phyloP scores from a whole-genome alignment of 2,329 filamentous ascomycete species.

The Ascochyta fabae region DNA sequence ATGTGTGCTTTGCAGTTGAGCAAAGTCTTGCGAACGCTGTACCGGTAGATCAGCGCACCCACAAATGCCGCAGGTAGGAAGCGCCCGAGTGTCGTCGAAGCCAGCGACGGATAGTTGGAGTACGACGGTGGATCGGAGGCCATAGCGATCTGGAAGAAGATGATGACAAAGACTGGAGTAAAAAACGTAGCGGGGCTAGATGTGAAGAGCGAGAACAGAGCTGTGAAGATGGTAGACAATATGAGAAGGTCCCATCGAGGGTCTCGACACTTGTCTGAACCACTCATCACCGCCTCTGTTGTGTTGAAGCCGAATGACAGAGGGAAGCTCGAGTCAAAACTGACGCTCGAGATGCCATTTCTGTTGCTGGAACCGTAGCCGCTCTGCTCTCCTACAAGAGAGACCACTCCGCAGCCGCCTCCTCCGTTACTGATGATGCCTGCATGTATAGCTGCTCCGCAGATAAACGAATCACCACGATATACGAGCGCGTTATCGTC shows the following conservation, averaged over 20 bases:
- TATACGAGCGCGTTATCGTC: constrained; percentile 31
- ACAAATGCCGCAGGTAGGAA: constrained; percentile 46
- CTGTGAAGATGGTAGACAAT: constrained; percentile 42
- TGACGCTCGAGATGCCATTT: constrained; percentile 43
- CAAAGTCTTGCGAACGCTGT: constrained; percentile 38
- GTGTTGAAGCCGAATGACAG: constrained; percentile 42
- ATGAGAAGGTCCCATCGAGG: constrained; percentile 44
- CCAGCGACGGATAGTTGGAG: constrained; percentile 37
- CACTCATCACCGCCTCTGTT: constrained; percentile 16
- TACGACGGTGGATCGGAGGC: constrained; percentile 46
- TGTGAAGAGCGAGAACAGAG: constrained; percentile 40
- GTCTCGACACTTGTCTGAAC: constrained; percentile 38
- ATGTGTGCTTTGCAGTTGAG: constrained; percentile 39
- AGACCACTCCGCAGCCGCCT: constrained; percentile 46
- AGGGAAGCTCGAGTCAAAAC: constrained; percentile 45
- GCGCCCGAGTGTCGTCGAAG: constrained; percentile 39
- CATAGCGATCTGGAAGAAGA: constrained; percentile 47
- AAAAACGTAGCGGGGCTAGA: constrained; percentile 41
- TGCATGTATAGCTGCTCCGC: constrained; percentile 46
- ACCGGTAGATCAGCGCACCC: constrained; percentile 37
- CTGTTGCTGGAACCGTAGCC: constrained; percentile 29
- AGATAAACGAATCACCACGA: constrained; percentile 49
- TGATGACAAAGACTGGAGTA: constrained; percentile 35
- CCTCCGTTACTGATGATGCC: constrained; percentile 34
- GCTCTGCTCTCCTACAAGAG: constrained; percentile 32